Evolutionary conservation across 208 protist genomes (phyloP).

Genomic region (Kentomonas sorsogonicus): DNA sequence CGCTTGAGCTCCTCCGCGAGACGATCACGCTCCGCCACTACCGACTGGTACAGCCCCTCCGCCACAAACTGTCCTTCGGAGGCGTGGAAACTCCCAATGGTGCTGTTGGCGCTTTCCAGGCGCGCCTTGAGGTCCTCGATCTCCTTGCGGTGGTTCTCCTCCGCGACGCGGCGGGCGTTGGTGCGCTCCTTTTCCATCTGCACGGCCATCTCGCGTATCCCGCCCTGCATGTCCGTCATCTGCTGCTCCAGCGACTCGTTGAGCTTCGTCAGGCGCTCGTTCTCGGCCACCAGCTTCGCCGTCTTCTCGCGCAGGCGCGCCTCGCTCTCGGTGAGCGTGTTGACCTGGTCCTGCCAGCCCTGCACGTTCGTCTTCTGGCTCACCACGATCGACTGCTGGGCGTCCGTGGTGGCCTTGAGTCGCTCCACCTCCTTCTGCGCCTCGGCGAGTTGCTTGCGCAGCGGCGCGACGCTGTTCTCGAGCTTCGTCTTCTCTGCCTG

Average conservation of each 20-base stretch:
- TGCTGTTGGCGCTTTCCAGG: constrained; percentile 36
- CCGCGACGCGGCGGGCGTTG: constrained; percentile 26
- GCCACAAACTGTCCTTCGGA: constrained; percentile 48
- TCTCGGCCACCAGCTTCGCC: constrained; percentile 35
- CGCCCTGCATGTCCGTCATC: constrained; percentile 82
- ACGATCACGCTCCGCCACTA: constrained; percentile 43
- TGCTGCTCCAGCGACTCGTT: constrained; percentile 71
- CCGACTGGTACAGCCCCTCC: constrained; percentile 57
- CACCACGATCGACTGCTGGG: constrained; percentile 47
- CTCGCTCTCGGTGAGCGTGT: constrained; percentile 47
- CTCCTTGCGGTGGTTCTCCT: constrained; percentile 45
- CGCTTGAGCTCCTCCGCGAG: constrained; percentile 39
- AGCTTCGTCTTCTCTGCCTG: constrained; percentile 69
- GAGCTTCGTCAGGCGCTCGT: constrained; percentile 50
- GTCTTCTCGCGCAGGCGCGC: constrained; percentile 54
- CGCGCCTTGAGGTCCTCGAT: constrained; percentile 33
- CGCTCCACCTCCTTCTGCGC: constrained; percentile 58
- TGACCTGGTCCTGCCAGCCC: constrained; percentile 49
- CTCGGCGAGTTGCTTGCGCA: constrained; percentile 65
- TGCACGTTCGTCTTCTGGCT: constrained; percentile 63
- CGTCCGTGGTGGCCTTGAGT: constrained; percentile 47
- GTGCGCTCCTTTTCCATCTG: constrained; percentile 65
- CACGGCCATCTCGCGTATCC: constrained; percentile 78
- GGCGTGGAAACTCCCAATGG: constrained; percentile 23
- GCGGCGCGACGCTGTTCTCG: constrained; percentile 57